These are phyloP conservation scores for Alternaria tenuissima DNA, from an alignment of 2,329 filamentous ascomycete genomes.

Conservation along the genomic window DNA sequence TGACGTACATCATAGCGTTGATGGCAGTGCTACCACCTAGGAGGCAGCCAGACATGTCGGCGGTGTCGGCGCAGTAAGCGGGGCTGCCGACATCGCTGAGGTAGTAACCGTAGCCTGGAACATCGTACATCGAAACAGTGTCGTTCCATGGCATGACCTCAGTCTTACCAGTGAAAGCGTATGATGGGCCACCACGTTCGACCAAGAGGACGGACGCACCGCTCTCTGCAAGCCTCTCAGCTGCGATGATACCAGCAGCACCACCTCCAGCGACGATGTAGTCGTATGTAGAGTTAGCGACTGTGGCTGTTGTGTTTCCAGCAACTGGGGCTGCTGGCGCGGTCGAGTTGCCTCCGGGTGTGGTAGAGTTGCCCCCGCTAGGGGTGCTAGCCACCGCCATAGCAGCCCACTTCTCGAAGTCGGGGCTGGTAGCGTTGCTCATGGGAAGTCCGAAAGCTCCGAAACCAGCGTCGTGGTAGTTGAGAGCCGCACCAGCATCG, in stretches of 20 bases:
- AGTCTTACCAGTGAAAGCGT: constrained; percentile 39
- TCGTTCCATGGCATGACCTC: constrained; percentile 45
- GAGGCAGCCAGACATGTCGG: constrained; percentile 74
- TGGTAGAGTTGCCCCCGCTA: constrained; percentile 35
- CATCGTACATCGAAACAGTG: constrained; percentile 49
- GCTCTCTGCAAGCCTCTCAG: constrained; percentile 67
- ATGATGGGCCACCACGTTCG: constrained; percentile 53
- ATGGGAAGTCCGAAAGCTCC: constrained; percentile 43
- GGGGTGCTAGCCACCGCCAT: constrained; percentile 34
- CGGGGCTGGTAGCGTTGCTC: constrained; percentile 40
- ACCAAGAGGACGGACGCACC: constrained; percentile 70
- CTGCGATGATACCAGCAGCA: constrained; percentile 66
- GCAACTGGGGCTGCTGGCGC: constrained; percentile 26
- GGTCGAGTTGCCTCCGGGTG: constrained; percentile 37
- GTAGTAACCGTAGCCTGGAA: constrained; percentile 49
- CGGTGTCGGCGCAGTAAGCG: constrained; percentile 68
- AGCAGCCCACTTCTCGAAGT: constrained; percentile 47
- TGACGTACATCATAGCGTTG: constrained; percentile 58
- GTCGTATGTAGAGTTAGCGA: constrained; percentile 59
- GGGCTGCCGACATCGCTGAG: constrained; percentile 40
- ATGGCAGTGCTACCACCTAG: constrained; percentile 72
- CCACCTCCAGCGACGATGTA: constrained; percentile 71
- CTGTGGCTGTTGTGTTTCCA: constrained; percentile 44
- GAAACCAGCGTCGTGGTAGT: constrained; percentile 45
- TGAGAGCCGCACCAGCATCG: constrained; percentile 31